Evolutionary conservation across 2,329 filamentous ascomycete species (phyloP).

Genomic region (Raffaelea ambrosiae): DNA sequence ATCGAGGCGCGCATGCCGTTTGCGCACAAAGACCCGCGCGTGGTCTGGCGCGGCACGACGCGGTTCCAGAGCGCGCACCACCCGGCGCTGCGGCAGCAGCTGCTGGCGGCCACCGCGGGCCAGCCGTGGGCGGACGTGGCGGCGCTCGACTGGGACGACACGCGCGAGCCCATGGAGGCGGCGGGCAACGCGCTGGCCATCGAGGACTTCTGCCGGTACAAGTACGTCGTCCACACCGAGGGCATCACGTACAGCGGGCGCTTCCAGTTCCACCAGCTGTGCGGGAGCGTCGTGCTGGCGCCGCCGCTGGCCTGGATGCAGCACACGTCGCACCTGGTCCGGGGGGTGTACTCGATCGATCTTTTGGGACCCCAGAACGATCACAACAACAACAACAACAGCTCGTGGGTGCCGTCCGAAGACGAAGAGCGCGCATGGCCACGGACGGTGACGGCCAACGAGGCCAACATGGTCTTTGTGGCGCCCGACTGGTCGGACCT

Average conservation of each 20-base stretch:
- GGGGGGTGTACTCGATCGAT: conserved; percentile 28
- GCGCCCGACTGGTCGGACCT: conserved; percentile 39
- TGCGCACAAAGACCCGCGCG: conserved; percentile 23
- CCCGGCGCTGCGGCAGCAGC: conserved; percentile 23
- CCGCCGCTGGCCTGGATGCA: conserved; percentile 36
- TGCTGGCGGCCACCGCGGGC: conserved; percentile 20
- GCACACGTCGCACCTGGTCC: conserved; percentile 34
- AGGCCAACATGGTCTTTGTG: conserved; percentile 35
- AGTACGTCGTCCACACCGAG: conserved; percentile 39
- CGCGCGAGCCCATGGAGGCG: not conserved
- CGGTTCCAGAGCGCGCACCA: conserved; percentile 30
- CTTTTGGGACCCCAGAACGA: conserved; percentile 23
- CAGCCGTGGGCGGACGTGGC: conserved; percentile 34
- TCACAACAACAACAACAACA: not conserved
- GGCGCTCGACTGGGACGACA: conserved; percentile 20
- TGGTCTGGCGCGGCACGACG: conserved; percentile 36
- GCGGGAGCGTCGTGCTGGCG: conserved; percentile 29
- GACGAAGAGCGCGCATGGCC: too few relatives aligned
- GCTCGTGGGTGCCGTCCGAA: conserved; percentile 27
- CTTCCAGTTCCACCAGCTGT: conserved; percentile 37
- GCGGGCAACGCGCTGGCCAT: conserved; percentile 29
- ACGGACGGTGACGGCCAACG: not conserved
- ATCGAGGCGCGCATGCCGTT: conserved; percentile 20
- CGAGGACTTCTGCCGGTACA: conserved; percentile 37
- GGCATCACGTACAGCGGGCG: conserved; percentile 40